Conservation (phyloP, 2,329 filamentous ascomycete genomes). For the Sporothrix inflata region DNA sequence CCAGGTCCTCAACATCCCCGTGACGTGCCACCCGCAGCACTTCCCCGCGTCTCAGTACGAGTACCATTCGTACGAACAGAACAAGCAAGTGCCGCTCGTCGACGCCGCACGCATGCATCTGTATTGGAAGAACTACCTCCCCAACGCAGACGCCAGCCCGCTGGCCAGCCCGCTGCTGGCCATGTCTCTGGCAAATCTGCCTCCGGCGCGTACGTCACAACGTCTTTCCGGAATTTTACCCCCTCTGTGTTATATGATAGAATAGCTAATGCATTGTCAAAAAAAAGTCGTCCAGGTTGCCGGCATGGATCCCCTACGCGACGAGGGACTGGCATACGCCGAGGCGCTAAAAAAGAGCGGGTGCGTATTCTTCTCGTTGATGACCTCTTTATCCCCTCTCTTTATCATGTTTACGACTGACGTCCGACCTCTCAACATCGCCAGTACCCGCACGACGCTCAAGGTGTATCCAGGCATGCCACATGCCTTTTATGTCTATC, state of each 20-base stretch:
- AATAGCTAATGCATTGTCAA: not conserved
- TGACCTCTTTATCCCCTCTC: not conserved
- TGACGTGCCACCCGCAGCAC: conserved; percentile 33
- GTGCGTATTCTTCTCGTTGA: not conserved
- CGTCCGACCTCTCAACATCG: not conserved
- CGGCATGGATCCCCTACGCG: conserved; percentile 23
- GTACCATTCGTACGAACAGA: conserved; percentile 31
- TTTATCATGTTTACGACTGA: not conserved
- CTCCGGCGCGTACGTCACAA: conserved; percentile 31
- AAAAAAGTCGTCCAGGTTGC: conserved; percentile 23
- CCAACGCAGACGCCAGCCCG: conserved; percentile 23
- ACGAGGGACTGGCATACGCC: conserved; percentile 23
- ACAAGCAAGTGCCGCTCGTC: conserved; percentile 31
- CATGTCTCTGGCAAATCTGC: conserved; percentile 27
- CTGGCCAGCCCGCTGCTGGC: conserved; percentile 33
- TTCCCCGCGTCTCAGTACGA: conserved; percentile 30
- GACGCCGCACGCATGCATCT: conserved; percentile 32
- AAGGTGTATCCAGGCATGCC: conserved; percentile 20
- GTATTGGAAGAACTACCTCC: conserved; percentile 35
- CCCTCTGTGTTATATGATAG: not conserved
- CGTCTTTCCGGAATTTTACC: too few species aligned
- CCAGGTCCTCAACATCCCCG: conserved; percentile 34
- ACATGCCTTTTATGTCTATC: conserved; percentile 26
- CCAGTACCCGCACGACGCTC: not conserved
- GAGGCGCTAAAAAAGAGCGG: conserved; percentile 11